Percentiles rank a stretch among this genome's conserved stretches.
phyloP scores from a whole-genome alignment of 1,284 basidiomycete genomes.

The Rhodotorula sp. region DNA sequence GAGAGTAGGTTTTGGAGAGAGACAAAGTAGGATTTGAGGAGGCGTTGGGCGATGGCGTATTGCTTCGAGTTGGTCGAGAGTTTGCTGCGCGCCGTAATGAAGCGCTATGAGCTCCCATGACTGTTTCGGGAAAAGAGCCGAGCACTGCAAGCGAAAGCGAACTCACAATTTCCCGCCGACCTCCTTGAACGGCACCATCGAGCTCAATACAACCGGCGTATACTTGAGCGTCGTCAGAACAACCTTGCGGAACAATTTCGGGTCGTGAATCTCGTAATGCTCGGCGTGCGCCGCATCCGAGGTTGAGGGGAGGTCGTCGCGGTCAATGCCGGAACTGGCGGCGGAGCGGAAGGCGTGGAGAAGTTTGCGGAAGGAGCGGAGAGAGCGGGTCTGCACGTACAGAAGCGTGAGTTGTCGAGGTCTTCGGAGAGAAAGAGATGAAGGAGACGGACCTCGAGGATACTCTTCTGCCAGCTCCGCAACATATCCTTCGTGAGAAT shows the following conservation, averaged over 20 bases:
- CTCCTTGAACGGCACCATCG: conserved; percentile 85
- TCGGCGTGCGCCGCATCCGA: conserved; percentile 6
- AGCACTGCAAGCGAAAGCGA: neutral
- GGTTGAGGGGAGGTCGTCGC: conserved; percentile 3
- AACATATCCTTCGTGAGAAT: conserved; percentile 72
- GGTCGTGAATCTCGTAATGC: conserved; percentile 33
- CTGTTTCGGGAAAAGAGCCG: no score
- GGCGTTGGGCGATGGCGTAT: conserved; percentile 70
- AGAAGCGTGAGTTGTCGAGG: neutral
- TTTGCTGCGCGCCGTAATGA: conserved; percentile 37
- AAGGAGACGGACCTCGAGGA: conserved; percentile 67
- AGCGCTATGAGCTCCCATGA: neutral
- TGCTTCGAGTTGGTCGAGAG: conserved; percentile 49
- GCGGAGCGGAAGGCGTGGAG: conserved; percentile 86
- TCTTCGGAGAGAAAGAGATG: neutral
- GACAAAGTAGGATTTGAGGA: conserved; percentile 84
- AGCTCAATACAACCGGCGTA: conserved; percentile 81
- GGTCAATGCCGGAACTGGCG: conserved; percentile 54
- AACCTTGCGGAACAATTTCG: conserved; percentile 81
- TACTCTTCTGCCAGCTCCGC: conserved; percentile 81
- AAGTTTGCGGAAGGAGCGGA: conserved; percentile 79
- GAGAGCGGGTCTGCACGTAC: conserved; percentile 67
- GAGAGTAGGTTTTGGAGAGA: conserved; percentile 76
- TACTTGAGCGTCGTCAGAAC: conserved; percentile 83
- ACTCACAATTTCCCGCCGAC: conserved; percentile 78